phyloP scores from a whole-genome alignment of 2,329 filamentous ascomycete genomes.

The Geosmithia morbida region DNA sequence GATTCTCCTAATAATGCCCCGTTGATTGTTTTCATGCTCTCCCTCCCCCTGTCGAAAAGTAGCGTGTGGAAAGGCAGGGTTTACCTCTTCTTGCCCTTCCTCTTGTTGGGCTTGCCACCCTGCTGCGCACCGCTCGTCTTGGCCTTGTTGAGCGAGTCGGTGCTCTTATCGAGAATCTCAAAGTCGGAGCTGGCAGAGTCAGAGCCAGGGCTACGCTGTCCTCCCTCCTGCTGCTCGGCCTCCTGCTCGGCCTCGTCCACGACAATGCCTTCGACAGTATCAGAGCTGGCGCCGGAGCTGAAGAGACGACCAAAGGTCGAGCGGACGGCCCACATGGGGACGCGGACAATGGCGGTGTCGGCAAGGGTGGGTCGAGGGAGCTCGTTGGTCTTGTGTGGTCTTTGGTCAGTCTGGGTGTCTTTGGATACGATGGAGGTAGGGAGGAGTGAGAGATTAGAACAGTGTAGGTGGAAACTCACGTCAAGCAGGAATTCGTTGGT shows the following conservation, averaged over 20 bases:
- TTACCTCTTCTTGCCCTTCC: constrained; percentile 40
- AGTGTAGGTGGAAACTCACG: constrained; percentile 36
- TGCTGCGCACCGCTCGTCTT: constrained; percentile 34
- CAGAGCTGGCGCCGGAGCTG: constrained; percentile 12
- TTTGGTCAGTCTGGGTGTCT: neutral
- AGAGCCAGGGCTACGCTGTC: constrained; percentile 37
- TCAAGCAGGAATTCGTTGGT: constrained; percentile 77
- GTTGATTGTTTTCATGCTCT: too few species aligned
- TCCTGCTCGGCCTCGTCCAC: constrained; percentile 29
- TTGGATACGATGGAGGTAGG: neutral
- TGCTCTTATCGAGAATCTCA: constrained; percentile 47
- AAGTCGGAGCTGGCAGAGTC: constrained; percentile 47
- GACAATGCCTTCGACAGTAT: constrained; percentile 19
- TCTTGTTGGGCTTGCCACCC: constrained; percentile 32
- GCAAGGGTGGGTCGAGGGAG: constrained; percentile 61
- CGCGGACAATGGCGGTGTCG: constrained; percentile 69
- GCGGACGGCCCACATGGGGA: constrained; percentile 61
- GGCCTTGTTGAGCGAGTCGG: constrained; percentile 35
- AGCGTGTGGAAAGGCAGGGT: neutral
- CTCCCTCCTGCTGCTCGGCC: constrained; percentile 28
- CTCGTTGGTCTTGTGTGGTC: constrained; percentile 51
- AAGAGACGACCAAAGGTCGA: constrained; percentile 37
- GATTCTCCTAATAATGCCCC: neutral
- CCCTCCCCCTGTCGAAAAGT: neutral
- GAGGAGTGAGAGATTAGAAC: neutral